These are phyloP conservation scores for Cercospora zeina DNA, from an alignment of 2,329 filamentous ascomycete genomes.

Conservation along the genomic window DNA sequence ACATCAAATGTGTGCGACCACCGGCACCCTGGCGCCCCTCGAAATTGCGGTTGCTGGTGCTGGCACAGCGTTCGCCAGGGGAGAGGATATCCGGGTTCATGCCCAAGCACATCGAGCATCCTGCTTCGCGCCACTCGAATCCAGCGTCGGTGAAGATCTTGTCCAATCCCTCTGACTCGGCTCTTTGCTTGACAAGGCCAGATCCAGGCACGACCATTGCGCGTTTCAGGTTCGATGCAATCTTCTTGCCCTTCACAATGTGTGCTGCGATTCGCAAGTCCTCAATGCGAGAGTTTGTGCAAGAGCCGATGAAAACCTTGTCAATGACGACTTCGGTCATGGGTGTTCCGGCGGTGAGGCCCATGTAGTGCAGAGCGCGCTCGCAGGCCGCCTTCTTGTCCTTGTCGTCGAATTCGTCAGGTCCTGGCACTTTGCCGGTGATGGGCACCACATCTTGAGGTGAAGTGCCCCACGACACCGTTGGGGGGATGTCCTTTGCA, in stretches of 20 bases:
- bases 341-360: constrained; percentile 76
- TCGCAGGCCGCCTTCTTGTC: constrained; percentile 76
- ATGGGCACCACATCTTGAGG: constrained; percentile 97
- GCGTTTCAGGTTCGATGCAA: constrained; percentile 84
- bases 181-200: constrained; percentile 87
- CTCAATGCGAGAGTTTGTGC: constrained; percentile 96
- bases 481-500: constrained; percentile 88
- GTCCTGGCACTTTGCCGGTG: constrained; percentile 83
- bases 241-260: constrained; percentile 82
- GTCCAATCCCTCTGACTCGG: constrained; percentile 88
- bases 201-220: constrained; percentile 97
- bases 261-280: constrained; percentile 85
- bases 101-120: constrained; percentile 97
- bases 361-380: constrained; percentile 94
- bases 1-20: constrained; percentile 93
- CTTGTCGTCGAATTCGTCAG: constrained; percentile 79
- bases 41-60: constrained; percentile 95
- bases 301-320: constrained; percentile 97
- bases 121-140: constrained; percentile 97
- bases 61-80: constrained; percentile 88
- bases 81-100: constrained; percentile 99
- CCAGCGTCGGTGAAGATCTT: constrained; percentile 89
- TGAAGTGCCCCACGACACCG: constrained; percentile 94
- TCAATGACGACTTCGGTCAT: constrained; percentile 92
- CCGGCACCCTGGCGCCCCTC: constrained; percentile 92